These are phyloP conservation scores for Lanmaoa pseudosensibilis DNA, from an alignment of 768 basidiomycete genomes.

Conservation along the genomic window DNA sequence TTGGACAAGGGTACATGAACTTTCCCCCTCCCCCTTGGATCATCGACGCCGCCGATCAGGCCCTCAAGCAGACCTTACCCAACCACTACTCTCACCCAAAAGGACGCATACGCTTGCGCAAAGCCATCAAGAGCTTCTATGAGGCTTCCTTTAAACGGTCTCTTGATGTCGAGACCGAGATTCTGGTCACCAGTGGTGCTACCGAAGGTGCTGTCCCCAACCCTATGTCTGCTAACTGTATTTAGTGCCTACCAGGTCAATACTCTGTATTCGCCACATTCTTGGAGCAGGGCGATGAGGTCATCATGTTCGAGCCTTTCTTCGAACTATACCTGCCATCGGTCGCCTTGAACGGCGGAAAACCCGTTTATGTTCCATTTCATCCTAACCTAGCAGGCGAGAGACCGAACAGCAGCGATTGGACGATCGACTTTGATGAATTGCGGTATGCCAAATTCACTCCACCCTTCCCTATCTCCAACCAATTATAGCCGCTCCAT, in stretches of 20 bases:
- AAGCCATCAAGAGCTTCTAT: constrained; percentile 85
- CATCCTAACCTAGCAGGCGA: constrained; percentile 70
- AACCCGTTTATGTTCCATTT: constrained; percentile 91
- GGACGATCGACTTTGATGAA: constrained; percentile 90
- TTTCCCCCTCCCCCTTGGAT: constrained; percentile 84
- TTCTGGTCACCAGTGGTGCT: constrained; percentile 95
- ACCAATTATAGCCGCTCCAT: constrained; percentile 62
- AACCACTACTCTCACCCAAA: constrained; percentile 94
- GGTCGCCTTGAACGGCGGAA: constrained; percentile 91
- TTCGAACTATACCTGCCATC: constrained; percentile 96
- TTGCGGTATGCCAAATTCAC: constrained; percentile 52
- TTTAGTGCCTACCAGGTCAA: constrained; percentile 52
- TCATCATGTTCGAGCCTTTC: constrained; percentile 98
- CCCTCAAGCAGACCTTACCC: constrained; percentile 56
- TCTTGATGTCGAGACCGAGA: constrained; percentile 82
- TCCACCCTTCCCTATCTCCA: neutral
- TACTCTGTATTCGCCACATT: constrained; percentile 94
- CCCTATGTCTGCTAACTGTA: neutral
- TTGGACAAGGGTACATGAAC: constrained; percentile 96
- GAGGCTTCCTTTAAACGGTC: constrained; percentile 63
- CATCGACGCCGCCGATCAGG: constrained; percentile 67
- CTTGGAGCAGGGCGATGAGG: constrained; percentile 90
- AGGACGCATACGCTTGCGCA: constrained; percentile 81
- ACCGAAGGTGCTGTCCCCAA: constrained; percentile 72
- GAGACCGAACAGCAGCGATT: constrained; percentile 67